Evolutionary conservation across 805 yeast genomes (phyloP).

Genomic region (Starmerella scarabaei): DNA sequence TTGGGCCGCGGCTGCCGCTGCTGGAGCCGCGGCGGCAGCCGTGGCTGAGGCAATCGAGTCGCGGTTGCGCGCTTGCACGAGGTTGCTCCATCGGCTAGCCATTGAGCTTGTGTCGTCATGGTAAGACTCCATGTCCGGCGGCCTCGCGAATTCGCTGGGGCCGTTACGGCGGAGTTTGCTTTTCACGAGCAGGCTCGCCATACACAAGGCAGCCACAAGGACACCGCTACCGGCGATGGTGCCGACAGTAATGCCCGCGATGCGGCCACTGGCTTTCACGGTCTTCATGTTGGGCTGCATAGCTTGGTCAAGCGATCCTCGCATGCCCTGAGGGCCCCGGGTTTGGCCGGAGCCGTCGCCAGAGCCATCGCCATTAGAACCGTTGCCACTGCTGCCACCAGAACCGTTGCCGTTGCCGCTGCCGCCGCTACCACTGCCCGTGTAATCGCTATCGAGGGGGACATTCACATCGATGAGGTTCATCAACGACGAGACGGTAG

Average conservation of each 20-base stretch:
- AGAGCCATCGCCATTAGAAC: slow-evolving; percentile 9
- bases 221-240: slow-evolving; percentile 63
- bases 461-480: slow-evolving; percentile 58
- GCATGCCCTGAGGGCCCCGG: slow-evolving; percentile 23
- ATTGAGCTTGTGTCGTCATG: slow-evolving; percentile 15
- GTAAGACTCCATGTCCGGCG: slow-evolving; percentile 18
- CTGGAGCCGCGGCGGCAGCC: neutral
- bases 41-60: neutral
- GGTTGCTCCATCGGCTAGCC: slow-evolving; percentile 9
- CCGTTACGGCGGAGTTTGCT: slow-evolving; percentile 35
- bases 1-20: neutral
- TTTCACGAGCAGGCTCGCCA: slow-evolving; percentile 5
- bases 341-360: slow-evolving; percentile 10
- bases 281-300: slow-evolving; percentile 25
- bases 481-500: slow-evolving; percentile 46
- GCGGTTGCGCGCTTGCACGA: neutral
- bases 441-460: slow-evolving; percentile 28
- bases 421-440: slow-evolving; percentile 2
- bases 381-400: slow-evolving; percentile 11
- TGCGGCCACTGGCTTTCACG: slow-evolving; percentile 28
- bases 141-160: slow-evolving; percentile 24
- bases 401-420: slow-evolving; percentile 7
- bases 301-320: slow-evolving; percentile 28
- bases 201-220: slow-evolving; percentile 47
- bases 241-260: slow-evolving; percentile 74